Base-by-base conservation (phyloP, 176 grass and related monocot genomes). In the Typha latifolia region DNA sequence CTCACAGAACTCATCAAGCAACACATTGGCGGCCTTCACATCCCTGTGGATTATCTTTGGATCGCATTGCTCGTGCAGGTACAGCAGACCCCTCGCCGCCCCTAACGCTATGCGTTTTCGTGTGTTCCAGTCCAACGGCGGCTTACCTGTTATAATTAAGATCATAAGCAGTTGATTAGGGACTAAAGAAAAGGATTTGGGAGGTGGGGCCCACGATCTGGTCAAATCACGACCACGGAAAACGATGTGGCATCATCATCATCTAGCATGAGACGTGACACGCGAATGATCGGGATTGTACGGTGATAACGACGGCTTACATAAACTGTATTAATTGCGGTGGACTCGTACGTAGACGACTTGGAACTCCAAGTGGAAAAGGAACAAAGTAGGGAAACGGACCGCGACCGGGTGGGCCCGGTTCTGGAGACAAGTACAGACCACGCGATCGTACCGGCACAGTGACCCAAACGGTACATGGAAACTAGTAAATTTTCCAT, bases 41-140 rank as follows among this genome's bases (percentile, higher is more conserved):
- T 67, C 73, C 26, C 73, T 49, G 32, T 75, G 73, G 50, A 75
- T 67, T 29, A 75, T 75, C 63, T 75, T 75, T 8, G 89, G 84
- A 72, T 91, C 81, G 78, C 89, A 91, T 69, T 87, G 89, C 89
- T 91, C 89, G 78, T 91, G 89, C 64, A 91, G 84, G 84, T 91
- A 91, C 70, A 86, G 69, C 65, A 90, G 59, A 0, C 88, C 88
- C 3, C 88, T 24, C 48, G 88, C 88, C 14, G 88, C 57, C 1
- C 88, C 88, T 59, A 91, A 66, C 47, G 84, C 88, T 50, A 91
- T 91, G 56, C 84, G 78, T 77, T 84, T 87, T 67, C 88, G 71
- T 64, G 81, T 61, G 32, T 74, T 63, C 88, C 84, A 91, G 24
- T 82, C 84, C 88, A 91, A 31, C 64, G 88, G 14, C 51, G 88